Evolutionary conservation across 2,329 filamentous ascomycete genomes (phyloP).

Genomic region (Curvularia verruculosa): DNA sequence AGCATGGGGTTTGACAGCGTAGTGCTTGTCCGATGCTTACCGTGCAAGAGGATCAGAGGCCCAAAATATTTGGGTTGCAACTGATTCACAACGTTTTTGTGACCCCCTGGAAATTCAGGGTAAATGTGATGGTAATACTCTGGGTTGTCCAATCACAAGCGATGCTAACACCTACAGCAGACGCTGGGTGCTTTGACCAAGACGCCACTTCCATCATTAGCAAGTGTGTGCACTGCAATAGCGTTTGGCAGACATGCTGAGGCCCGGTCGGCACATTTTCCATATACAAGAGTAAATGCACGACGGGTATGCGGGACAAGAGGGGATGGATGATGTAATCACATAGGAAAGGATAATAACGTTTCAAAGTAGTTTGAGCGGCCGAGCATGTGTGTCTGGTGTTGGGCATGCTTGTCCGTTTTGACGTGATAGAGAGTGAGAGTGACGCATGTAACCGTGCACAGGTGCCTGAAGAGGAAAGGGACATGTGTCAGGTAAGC

Average conservation of each 20-base stretch:
- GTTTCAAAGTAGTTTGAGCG: neutral
- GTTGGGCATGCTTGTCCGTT: neutral
- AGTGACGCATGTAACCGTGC: neutral
- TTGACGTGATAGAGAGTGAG: no score
- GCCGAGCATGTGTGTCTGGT: neutral
- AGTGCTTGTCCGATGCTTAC: neutral
- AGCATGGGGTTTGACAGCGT: neutral
- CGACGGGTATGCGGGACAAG: neutral
- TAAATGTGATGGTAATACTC: conserved; percentile 3
- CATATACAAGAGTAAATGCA: neutral
- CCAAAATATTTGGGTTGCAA: neutral
- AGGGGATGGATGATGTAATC: neutral
- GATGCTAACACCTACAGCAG: neutral
- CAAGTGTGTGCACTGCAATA: neutral
- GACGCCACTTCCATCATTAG: neutral
- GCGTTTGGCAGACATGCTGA: neutral
- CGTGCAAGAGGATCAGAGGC: neutral
- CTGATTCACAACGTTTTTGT: neutral
- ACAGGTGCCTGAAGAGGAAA: neutral
- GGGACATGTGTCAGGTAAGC: conserved; percentile 3
- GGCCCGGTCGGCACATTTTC: neutral
- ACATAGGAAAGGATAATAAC: neutral
- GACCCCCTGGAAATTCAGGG: neutral
- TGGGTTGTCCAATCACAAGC: neutral
- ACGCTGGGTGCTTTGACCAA: neutral